phyloP scores from a whole-genome alignment of 2,329 filamentous ascomycete genomes.

The Juglanconis oblonga region DNA sequence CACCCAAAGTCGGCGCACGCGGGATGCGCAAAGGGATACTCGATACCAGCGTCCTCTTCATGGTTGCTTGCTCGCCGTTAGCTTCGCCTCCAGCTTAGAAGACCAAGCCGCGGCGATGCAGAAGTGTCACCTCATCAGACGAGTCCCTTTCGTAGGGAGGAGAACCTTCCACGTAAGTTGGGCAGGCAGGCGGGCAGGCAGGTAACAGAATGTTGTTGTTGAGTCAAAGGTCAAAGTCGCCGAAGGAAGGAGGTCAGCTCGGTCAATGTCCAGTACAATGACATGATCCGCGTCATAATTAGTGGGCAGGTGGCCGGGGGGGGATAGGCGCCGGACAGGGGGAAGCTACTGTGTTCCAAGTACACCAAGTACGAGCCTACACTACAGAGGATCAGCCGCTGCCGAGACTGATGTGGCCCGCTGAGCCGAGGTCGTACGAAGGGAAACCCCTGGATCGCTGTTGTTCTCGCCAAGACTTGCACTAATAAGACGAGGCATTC shows the following conservation, averaged over 20 bases:
- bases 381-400: conserved; percentile 11
- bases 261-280: neutral
- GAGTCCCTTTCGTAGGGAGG: neutral
- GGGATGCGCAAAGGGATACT: neutral
- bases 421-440: neutral
- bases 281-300: conserved; percentile 15
- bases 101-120: conserved; percentile 11
- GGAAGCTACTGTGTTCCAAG: neutral
- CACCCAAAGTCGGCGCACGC: no score
- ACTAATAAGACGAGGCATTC: neutral
- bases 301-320: conserved; percentile 3
- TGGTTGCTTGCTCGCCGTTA: neutral
- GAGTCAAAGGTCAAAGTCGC: neutral
- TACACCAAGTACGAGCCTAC: neutral
- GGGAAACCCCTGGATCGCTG: neutral
- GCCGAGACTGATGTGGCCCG: neutral
- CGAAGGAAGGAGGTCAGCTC: neutral
- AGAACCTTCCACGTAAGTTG: neutral
- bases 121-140: conserved; percentile 12
- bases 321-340: neutral
- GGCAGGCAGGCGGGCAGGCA: neutral
- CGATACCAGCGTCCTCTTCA: conserved; percentile 5
- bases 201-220: neutral
- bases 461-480: neutral
- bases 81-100: conserved; percentile 5